These are phyloP conservation scores for Neurospora crassa DNA, from an alignment of 2,329 filamentous ascomycete genomes.

Conservation along the genomic window DNA sequence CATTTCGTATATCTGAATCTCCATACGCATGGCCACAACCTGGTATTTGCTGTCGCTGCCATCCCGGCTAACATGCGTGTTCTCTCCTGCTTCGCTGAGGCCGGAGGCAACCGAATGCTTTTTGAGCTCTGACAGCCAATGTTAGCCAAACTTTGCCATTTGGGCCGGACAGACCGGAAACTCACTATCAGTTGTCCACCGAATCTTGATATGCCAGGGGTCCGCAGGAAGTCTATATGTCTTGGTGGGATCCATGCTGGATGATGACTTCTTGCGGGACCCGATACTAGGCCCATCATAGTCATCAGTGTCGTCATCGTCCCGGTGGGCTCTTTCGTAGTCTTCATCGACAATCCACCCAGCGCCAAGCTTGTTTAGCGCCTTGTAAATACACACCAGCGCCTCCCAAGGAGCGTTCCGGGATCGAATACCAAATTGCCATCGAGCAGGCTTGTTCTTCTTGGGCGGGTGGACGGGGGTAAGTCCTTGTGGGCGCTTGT, in stretches of 20 bases:
- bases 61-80: constrained; percentile 31
- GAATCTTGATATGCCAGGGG: constrained; percentile 87
- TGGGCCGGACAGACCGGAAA: constrained; percentile 39
- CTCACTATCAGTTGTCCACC: constrained; percentile 77
- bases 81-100: constrained; percentile 27
- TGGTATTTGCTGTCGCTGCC: constrained; percentile 43
- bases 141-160: constrained; percentile 1
- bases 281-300: constrained; percentile 22
- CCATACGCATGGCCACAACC: constrained; percentile 85
- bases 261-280: constrained; percentile 20
- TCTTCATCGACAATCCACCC: constrained; percentile 70
- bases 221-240: constrained; percentile 85
- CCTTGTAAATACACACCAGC: constrained; percentile 90
- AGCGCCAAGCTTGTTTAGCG: constrained; percentile 76
- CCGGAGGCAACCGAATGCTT: constrained; percentile 26
- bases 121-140: constrained; percentile 27
- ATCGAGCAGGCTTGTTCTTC: constrained; percentile 74
- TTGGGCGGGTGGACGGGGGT: constrained; percentile 55
- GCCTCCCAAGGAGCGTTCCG: constrained; percentile 92
- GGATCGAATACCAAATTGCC: constrained; percentile 96
- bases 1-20: constrained; percentile 93
- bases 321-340: constrained; percentile 37
- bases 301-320: constrained; percentile 32
- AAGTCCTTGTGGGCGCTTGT: constrained; percentile 49
- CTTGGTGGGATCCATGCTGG: constrained; percentile 40